Conservation (phyloP, 2,329 filamentous ascomycete species). For the Hymenoscyphus salicellus region DNA sequence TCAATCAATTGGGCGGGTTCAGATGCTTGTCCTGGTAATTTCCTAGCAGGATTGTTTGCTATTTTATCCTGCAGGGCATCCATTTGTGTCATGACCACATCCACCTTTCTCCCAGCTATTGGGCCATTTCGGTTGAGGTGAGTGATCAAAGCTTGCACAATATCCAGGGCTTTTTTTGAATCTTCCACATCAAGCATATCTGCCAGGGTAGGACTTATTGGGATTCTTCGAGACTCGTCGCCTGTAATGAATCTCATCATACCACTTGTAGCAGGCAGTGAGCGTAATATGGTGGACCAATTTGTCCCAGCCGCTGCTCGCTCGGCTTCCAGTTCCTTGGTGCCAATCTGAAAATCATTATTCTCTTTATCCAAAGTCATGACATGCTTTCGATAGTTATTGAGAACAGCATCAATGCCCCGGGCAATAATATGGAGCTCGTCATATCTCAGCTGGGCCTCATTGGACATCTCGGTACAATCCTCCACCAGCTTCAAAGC, state of each 20-base stretch:
- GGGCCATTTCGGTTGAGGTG: conserved; percentile 59
- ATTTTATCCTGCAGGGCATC: conserved; percentile 62
- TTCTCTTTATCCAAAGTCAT: conserved; percentile 70
- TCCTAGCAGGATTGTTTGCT: conserved; percentile 55
- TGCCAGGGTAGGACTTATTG: conserved; percentile 58
- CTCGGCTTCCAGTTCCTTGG: conserved; percentile 63
- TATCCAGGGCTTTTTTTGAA: conserved; percentile 67
- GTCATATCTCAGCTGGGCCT: conserved; percentile 62
- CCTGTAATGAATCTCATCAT: conserved; percentile 67
- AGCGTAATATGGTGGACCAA: conserved; percentile 67
- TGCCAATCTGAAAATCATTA: conserved; percentile 68
- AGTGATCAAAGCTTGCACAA: conserved; percentile 56
- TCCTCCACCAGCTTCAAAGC: conserved; percentile 67
- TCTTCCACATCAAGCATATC: conserved; percentile 75
- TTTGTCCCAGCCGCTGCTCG: conserved; percentile 60
- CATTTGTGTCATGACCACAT: conserved; percentile 59
- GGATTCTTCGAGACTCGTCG: conserved; percentile 43
- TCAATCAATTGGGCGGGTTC: conserved; percentile 69
- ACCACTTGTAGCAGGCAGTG: conserved; percentile 60
- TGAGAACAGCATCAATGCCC: conserved; percentile 78
- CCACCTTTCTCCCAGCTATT: conserved; percentile 59
- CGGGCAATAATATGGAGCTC: conserved; percentile 75
- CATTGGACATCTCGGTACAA: conserved; percentile 62
- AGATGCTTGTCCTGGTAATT: conserved; percentile 53
- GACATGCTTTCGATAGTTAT: conserved; percentile 76